phyloP scores from a whole-genome alignment of 2,329 filamentous ascomycete genomes.

The Ophiocordyceps sinensis region DNA sequence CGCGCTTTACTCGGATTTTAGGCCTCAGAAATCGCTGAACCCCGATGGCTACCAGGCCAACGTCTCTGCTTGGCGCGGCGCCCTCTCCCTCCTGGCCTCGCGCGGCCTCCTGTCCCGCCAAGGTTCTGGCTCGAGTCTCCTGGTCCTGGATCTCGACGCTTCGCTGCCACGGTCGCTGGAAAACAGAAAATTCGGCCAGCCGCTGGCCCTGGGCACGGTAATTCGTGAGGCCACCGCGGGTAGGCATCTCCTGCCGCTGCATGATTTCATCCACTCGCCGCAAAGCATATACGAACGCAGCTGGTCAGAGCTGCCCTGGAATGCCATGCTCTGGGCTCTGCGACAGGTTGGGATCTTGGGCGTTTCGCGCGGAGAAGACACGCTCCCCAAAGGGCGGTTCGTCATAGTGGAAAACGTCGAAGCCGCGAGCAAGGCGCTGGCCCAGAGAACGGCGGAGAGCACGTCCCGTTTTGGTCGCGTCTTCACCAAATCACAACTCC shows the following conservation, averaged over 20 bases:
- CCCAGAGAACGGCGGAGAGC: constrained; percentile 25
- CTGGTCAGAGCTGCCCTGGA: constrained; percentile 57
- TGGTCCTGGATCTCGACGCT: constrained; percentile 42
- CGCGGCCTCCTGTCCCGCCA: constrained; percentile 38
- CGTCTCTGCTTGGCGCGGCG: constrained; percentile 62
- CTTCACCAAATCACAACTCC: constrained; percentile 53
- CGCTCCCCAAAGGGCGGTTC: constrained; percentile 44
- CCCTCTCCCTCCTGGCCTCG: constrained; percentile 52
- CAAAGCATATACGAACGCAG: constrained; percentile 59
- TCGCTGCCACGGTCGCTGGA: constrained; percentile 58
- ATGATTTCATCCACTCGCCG: constrained; percentile 49
- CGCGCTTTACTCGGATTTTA: constrained; percentile 81
- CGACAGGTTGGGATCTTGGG: constrained; percentile 51
- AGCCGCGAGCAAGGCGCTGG: constrained; percentile 40
- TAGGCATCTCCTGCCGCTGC: constrained; percentile 54
- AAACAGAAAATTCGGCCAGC: constrained; percentile 64
- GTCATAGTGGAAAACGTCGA: constrained; percentile 52
- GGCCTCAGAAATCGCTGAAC: constrained; percentile 58
- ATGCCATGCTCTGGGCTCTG: constrained; percentile 61
- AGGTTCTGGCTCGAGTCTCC: constrained; percentile 26
- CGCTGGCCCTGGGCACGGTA: constrained; percentile 66
- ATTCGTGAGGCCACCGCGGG: constrained; percentile 58
- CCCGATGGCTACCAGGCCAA: constrained; percentile 79
- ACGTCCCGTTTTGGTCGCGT: constrained; percentile 48
- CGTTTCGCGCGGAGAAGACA: constrained; percentile 32